Evolutionary conservation across 1,284 basidiomycete species (phyloP).

Genomic region (Cutaneotrichosporon sp.): DNA sequence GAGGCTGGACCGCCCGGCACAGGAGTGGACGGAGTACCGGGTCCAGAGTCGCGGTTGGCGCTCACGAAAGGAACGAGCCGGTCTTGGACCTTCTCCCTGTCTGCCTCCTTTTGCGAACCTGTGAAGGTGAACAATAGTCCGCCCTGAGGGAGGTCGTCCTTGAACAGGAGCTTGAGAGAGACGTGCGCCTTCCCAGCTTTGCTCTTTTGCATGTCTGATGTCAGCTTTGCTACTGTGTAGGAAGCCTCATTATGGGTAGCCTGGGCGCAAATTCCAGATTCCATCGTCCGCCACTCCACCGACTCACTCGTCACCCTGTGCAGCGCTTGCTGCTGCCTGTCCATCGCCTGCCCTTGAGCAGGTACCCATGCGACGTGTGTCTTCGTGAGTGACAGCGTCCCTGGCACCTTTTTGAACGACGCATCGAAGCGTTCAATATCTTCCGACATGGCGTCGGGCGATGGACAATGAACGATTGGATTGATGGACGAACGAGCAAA

Average conservation of each 20-base stretch:
- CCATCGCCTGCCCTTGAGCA: conserved; percentile 32
- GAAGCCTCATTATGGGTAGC: too few relatives aligned
- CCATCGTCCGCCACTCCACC: too few relatives aligned
- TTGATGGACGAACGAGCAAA: too few relatives aligned
- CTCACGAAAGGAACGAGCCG: conserved; percentile 43
- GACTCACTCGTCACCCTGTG: conserved; percentile 41
- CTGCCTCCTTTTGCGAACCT: conserved; percentile 21
- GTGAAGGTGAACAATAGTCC: conserved; percentile 47
- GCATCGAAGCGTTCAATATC: conserved; percentile 28
- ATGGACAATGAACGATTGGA: background rate
- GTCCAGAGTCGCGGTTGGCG: conserved; percentile 27
- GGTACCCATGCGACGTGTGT: conserved; percentile 44
- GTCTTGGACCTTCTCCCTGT: conserved; percentile 44
- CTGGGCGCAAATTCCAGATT: too few relatives aligned
- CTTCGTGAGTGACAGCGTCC: conserved; percentile 39
- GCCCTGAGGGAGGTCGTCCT: conserved; percentile 41
- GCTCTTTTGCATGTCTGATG: conserved; percentile 37
- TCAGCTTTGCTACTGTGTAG: too few relatives aligned
- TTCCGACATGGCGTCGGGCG: conserved; percentile 3
- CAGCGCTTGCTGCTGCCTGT: conserved; percentile 43
- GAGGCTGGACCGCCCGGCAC: too few relatives aligned
- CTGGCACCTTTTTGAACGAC: conserved; percentile 44
- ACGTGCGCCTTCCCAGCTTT: conserved; percentile 38
- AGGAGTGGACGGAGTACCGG: conserved; percentile 10
- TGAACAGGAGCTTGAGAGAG: conserved; percentile 44